phyloP scores from a whole-genome alignment of 2,329 filamentous ascomycete genomes.

The Penicillium sclerotiorum region DNA sequence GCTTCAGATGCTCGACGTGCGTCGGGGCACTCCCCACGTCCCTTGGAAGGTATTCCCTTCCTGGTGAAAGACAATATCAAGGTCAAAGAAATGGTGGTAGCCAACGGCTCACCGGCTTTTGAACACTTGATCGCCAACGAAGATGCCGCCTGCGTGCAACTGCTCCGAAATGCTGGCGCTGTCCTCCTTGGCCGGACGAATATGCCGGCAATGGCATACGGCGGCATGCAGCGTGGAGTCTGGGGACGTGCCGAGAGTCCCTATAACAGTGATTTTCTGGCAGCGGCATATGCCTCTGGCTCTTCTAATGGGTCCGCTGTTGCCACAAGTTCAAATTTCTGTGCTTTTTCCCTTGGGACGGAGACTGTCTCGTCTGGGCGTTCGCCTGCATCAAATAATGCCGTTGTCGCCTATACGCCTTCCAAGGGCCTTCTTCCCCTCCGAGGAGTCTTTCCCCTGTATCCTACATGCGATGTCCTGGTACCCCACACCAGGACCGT shows the following conservation, averaged over 20 bases:
- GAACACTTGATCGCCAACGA: constrained; percentile 52
- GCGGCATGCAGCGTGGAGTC: constrained; percentile 60
- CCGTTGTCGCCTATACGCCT: constrained; percentile 58
- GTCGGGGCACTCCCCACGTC: constrained; percentile 37
- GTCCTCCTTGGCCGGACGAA: constrained; percentile 60
- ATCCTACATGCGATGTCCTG: constrained; percentile 58
- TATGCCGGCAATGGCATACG: constrained; percentile 62
- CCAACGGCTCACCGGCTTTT: constrained; percentile 59
- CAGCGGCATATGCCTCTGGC: constrained; percentile 59
- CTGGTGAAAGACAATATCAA: constrained; percentile 63
- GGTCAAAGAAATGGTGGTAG: constrained; percentile 56
- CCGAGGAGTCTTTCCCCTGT: constrained; percentile 59
- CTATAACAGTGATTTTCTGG: constrained; percentile 57
- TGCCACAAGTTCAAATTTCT: constrained; percentile 54
- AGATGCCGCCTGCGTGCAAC: constrained; percentile 55
- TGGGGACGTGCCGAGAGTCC: constrained; percentile 61
- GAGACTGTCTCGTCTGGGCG: constrained; percentile 62
- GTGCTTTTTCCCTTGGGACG: constrained; percentile 56
- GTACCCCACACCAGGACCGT: constrained; percentile 57
- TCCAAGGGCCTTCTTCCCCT: constrained; percentile 56
- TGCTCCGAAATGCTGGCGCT: constrained; percentile 53
- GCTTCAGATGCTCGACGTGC: constrained; percentile 52
- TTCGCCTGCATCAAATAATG: constrained; percentile 61
- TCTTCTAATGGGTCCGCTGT: constrained; percentile 61
- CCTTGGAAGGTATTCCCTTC: constrained; percentile 60